Evolutionary conservation across 2,329 filamentous ascomycete species (phyloP).

Genomic region (Nemania sp.): DNA sequence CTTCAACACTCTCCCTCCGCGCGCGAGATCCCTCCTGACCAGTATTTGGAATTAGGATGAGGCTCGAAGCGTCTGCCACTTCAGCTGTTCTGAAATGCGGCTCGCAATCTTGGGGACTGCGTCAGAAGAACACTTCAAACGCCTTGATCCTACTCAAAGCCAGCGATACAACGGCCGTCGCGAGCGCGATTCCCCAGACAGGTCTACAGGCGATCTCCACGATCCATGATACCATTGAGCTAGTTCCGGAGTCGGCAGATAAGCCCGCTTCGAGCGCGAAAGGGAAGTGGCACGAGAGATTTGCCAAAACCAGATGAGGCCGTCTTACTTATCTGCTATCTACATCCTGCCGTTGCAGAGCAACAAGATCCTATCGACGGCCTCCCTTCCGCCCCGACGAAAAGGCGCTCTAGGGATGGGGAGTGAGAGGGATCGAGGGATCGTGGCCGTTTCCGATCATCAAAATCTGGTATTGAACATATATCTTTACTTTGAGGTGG

Average conservation of each 20-base stretch:
- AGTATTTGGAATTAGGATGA: slow-evolving; percentile 44
- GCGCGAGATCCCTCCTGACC: not conserved
- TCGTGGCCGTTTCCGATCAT: too few species aligned
- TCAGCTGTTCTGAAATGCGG: slow-evolving; percentile 57
- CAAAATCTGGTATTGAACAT: too few species aligned
- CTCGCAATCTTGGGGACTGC: slow-evolving; percentile 59
- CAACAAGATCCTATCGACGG: too few species aligned
- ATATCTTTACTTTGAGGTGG: too few species aligned
- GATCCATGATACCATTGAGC: slow-evolving; percentile 65
- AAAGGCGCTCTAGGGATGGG: too few species aligned
- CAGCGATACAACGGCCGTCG: slow-evolving; percentile 21
- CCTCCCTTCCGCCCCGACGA: not conserved
- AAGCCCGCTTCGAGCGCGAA: slow-evolving; percentile 39
- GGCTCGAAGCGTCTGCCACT: slow-evolving; percentile 53
- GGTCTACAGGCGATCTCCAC: slow-evolving; percentile 56
- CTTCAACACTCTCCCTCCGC: not conserved
- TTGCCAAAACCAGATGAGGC: slow-evolving; percentile 50
- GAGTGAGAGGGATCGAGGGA: too few species aligned
- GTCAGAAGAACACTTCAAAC: slow-evolving; percentile 70
- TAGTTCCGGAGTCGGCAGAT: slow-evolving; percentile 50
- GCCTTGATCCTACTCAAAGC: slow-evolving; percentile 59
- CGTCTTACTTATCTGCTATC: not conserved
- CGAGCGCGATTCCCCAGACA: slow-evolving; percentile 35
- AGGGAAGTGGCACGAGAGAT: slow-evolving; percentile 65
- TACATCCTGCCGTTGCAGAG: too few species aligned